phyloP scores from a whole-genome alignment of 2,329 filamentous ascomycete species.

The Cadophora malorum region DNA sequence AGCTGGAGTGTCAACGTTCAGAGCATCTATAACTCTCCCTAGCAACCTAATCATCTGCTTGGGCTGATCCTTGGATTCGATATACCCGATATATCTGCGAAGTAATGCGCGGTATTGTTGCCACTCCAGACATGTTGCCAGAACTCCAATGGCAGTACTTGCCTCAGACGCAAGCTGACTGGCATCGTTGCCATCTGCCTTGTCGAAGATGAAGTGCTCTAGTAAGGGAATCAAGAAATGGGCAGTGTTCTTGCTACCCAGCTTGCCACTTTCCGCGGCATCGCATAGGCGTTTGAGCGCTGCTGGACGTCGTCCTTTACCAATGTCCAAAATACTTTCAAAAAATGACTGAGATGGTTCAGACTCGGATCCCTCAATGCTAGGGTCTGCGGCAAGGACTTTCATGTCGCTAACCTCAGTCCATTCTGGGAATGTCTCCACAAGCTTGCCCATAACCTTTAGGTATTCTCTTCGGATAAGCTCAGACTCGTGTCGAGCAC shows the following conservation, averaged over 20 bases:
- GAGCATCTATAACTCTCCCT: constrained; percentile 79
- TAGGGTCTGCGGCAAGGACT: constrained; percentile 62
- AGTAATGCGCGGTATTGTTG: constrained; percentile 86
- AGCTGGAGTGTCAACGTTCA: constrained; percentile 57
- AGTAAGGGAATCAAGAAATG: constrained; percentile 90
- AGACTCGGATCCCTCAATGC: constrained; percentile 56
- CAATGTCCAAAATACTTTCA: constrained; percentile 88
- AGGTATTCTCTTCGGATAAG: constrained; percentile 84
- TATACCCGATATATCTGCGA: constrained; percentile 81
- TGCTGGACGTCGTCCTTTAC: constrained; percentile 83
- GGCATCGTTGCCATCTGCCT: constrained; percentile 74
- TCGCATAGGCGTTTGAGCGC: constrained; percentile 79
- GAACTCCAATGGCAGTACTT: constrained; percentile 76
- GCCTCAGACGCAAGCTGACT: constrained; percentile 88
- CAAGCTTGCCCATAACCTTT: constrained; percentile 77
- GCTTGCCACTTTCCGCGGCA: constrained; percentile 66
- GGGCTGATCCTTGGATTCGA: constrained; percentile 81
- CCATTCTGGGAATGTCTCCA: constrained; percentile 75
- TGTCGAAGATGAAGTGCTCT: constrained; percentile 92
- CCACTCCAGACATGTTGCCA: constrained; percentile 85
- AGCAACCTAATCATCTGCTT: constrained; percentile 87
- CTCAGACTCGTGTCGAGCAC: constrained; percentile 80
- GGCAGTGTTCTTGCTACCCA: constrained; percentile 79
- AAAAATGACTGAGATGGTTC: constrained; percentile 75
- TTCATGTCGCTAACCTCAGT: constrained; percentile 75